Percentiles rank a stretch among this genome's conserved stretches.
Conservation (phyloP, 192 early-diverging fungal genomes). For the Umbelopsis isabellina region DNA sequence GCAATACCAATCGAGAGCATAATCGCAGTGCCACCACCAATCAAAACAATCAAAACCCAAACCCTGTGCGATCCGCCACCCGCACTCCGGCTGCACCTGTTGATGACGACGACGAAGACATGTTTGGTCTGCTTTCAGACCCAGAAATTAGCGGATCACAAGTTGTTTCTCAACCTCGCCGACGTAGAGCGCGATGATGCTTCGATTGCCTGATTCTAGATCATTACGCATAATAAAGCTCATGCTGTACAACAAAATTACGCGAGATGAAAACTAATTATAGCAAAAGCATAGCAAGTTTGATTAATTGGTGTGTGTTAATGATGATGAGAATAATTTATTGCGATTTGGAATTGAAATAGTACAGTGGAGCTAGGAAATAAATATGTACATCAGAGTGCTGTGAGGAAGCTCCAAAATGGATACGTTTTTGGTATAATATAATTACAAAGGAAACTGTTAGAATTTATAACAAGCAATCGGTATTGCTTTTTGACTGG, state of each 20-base stretch:
- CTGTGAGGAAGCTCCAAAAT: not conserved
- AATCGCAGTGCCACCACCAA: not conserved
- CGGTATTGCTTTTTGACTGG: not conserved
- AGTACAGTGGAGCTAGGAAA: conserved; percentile 5
- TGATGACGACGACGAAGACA: conserved; percentile 4
- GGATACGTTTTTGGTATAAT: conserved; percentile 20
- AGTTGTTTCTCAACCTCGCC: conserved; percentile 11
- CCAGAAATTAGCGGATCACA: conserved; percentile 4
- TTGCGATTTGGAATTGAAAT: conserved; percentile 5
- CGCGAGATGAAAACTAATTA: no score
- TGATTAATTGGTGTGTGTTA: not conserved
- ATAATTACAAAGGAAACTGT: conserved; percentile 17
- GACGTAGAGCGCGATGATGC: not conserved
- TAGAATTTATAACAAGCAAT: conserved; percentile 11
- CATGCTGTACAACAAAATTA: no score
- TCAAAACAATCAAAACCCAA: not conserved
- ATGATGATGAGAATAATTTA: conserved; percentile 16
- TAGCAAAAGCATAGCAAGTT: not conserved
- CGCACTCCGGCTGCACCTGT: not conserved
- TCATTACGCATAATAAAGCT: no score
- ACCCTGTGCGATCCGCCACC: no score
- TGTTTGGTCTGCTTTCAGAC: conserved; percentile 14
- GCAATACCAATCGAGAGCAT: not conserved
- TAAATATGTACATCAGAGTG: conserved; percentile 20
- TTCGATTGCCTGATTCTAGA: no score